Evolutionary conservation across 768 basidiomycete genomes (phyloP).

Genomic region (Sporobolomyces pararoseus): DNA sequence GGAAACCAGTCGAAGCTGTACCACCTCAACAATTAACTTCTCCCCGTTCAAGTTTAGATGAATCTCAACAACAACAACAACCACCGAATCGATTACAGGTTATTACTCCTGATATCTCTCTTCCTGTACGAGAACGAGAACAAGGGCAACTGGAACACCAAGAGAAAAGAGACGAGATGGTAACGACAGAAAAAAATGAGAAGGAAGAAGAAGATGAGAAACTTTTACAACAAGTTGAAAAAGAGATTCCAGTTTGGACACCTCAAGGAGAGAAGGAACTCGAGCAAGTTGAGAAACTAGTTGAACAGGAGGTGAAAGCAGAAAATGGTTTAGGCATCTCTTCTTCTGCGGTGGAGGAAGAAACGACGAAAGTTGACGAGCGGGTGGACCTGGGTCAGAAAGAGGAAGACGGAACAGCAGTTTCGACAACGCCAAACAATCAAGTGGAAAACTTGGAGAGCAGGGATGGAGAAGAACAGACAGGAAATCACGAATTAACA

Average conservation of each 20-base stretch:
- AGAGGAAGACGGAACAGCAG: too few relatives aligned
- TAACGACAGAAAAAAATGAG: too few relatives aligned
- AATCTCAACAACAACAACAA: not conserved
- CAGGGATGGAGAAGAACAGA: too few relatives aligned
- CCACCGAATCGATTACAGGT: too few relatives aligned
- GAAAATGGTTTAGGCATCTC: not conserved
- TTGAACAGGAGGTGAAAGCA: not conserved
- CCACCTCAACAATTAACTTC: slow-evolving; percentile 1
- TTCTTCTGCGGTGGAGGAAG: not conserved
- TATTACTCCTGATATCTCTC: too few relatives aligned
- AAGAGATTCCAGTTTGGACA: slow-evolving; percentile 15
- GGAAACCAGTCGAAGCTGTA: slow-evolving; percentile 7
- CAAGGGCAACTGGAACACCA: not conserved
- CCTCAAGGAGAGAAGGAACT: slow-evolving; percentile 23
- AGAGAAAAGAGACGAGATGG: not conserved
- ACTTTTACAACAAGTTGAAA: not conserved
- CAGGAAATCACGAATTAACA: too few relatives aligned
- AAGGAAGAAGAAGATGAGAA: slow-evolving; percentile 15
- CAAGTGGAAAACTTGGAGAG: too few relatives aligned
- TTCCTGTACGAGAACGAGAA: not conserved
- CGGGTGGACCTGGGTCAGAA: too few relatives aligned
- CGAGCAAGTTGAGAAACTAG: slow-evolving; percentile 12
- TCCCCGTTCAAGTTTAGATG: not conserved
- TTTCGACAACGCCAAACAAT: too few relatives aligned
- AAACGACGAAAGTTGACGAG: not conserved